Conservation (phyloP, 129 eudicot species). For the Pulicaria dysenterica region DNA sequence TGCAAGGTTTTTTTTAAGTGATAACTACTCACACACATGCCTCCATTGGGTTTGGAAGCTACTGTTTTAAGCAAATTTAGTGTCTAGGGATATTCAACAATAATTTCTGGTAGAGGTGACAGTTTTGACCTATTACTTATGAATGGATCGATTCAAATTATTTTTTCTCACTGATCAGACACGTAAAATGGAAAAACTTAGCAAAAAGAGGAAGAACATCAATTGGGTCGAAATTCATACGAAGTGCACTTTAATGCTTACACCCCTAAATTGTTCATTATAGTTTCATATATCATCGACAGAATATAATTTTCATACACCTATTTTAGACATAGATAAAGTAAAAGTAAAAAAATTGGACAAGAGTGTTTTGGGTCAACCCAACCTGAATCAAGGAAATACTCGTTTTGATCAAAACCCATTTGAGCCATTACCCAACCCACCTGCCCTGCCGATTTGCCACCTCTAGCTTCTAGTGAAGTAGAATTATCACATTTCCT, state of each 20-base stretch:
- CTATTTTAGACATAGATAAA: neutral
- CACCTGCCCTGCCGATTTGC: neutral
- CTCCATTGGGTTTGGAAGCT: too few species aligned
- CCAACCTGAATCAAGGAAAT: neutral
- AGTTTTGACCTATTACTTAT: too few species aligned
- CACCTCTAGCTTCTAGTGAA: neutral
- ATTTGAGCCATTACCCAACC: conserved; percentile 5
- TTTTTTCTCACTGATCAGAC: neutral
- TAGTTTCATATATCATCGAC: neutral
- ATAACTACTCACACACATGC: too few species aligned
- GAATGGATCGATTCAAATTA: too few species aligned
- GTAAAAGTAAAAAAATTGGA: neutral
- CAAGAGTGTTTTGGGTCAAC: neutral
- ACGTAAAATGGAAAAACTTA: neutral
- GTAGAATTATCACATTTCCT: neutral
- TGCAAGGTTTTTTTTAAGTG: too few species aligned
- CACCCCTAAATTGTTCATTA: neutral
- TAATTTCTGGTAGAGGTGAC: too few species aligned
- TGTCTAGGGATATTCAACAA: too few species aligned
- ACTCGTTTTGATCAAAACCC: neutral
- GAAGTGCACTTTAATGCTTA: neutral
- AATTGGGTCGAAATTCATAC: neutral
- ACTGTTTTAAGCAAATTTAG: too few species aligned
- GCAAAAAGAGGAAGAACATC: neutral
- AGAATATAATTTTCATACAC: neutral